Evolutionary conservation across 139 green algal species (phyloP), one percentile per base, ranked within the genome.

Genomic region (Parachlorella kessleri): DNA sequence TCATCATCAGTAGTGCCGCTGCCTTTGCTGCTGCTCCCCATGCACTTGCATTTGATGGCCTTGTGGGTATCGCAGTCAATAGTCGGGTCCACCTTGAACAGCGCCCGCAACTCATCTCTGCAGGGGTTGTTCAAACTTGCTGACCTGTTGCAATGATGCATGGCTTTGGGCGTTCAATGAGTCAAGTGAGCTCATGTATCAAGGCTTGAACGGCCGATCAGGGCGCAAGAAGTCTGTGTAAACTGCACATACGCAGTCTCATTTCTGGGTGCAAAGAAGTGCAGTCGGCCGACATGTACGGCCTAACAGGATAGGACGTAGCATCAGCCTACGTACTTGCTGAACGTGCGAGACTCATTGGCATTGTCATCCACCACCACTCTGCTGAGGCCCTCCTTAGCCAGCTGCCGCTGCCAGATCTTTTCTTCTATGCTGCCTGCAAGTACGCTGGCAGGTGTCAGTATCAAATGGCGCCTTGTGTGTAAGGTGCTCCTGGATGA

Each of bases 321-420:
- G n/a, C n/a, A n/a, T n/a, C n/a, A n/a, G n/a, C n/a, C n/a, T n/a
- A n/a, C n/a, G n/a, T 59, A 59, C 48, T 59, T 59, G 48, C 48
- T 59, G 81, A 92, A 91, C 39, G 83, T 86, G 55, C 88, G 77
- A 32, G 71, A 76, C 82, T 88, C 75, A 14, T 81, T 66, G 4
- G 66, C 66, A 66, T 81, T 75, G 75, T 68, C 75, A 37, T 81
- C 75, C 48, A 81, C 84, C 14, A 93, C 88, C 53, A 93, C 85
- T 41, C 87, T 84, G 76, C 90, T 84, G 74, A 94, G 83, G 2
- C 86, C 84, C 83, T 94, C 87, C 82, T 94, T 94, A 38, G 86
- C 86, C 33, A 98, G 88, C 93, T 99, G 95, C 10, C 95, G 87
- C 91, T 99, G 95, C 81, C 91, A 98, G 59, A 99, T 91, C 92